Evolutionary conservation across 768 basidiomycete genomes (phyloP), one percentile per base, ranked within the genome.

Genomic region (Mycena leptocephala): DNA sequence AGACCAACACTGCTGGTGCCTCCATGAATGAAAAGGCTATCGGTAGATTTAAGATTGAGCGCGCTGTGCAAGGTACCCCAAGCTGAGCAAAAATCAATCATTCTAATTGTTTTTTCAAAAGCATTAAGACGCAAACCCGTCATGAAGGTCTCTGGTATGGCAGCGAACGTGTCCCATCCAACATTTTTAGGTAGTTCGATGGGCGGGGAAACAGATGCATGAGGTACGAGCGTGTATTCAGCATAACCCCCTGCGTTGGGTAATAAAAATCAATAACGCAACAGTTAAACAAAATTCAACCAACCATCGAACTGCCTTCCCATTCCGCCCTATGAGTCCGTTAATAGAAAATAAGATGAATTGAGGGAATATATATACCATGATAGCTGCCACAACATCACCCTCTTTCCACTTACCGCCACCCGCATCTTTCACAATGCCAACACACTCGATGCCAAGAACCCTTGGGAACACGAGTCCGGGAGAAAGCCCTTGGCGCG

Each of bases 391-490:
- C 5, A 81, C 81, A 22, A 76, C 68, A 48, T 82, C 81, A 1
- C 81, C 81, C 46, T 80, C 70, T 37, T 78, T 78, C 81, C 81
- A 82, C 13, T 39, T 32, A 11, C 75, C 81, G n/a, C 80, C 81
- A 11, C 81, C 79, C 13, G 81, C 78, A 41, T 82, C 79, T 37
- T 81, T 65, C n/a, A 82, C 80, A n/a, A 76, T 61, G n/a, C 81
- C 81, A n/a, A 82, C 80, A 63, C 80, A 80, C 39, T 81, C 80
- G 62, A 81, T 82, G 8, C 80, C 80, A 18, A 81, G 75, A 16
- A 81, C 48, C 16, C 80, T 61, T 1, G 81, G 81, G 35, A 82
- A 81, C 16, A 69, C 58, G 6, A 81, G 72, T 24, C 80, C 81
- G 24, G 80, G 79, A 1, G 79, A 81, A 39, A 74, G 80, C 11